phyloP scores from a whole-genome alignment of 169 alveolate species.

The Plasmodium berghei region DNA sequence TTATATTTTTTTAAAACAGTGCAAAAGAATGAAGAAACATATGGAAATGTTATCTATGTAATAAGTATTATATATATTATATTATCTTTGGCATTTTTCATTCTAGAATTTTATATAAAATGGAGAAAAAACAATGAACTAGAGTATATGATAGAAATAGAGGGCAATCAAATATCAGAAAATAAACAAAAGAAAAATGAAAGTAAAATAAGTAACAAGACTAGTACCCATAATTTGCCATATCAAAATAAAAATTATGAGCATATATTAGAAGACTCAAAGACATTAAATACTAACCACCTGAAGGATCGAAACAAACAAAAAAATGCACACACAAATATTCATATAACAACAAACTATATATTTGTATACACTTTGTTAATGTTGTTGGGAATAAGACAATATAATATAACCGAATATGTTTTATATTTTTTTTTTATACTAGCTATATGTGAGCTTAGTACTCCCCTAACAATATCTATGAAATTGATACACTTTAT shows the following conservation, averaged over 20 bases:
- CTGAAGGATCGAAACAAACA: neutral
- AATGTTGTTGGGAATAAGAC: neutral
- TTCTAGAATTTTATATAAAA: slow-evolving; percentile 11
- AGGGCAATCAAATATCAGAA: too few species aligned
- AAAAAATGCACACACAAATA: neutral
- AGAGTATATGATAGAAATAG: too few species aligned
- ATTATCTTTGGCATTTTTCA: neutral
- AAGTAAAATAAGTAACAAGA: too few species aligned
- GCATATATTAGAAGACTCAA: too few species aligned
- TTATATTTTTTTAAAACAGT: neutral
- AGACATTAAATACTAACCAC: too few species aligned
- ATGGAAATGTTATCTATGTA: neutral
- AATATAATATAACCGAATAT: neutral
- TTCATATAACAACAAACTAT: slow-evolving; percentile 6
- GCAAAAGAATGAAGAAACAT: slow-evolving; percentile 1
- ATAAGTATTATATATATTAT: slow-evolving; percentile 3
- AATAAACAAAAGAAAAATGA: too few species aligned
- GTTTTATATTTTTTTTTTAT: slow-evolving; percentile 14
- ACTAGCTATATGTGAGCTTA: slow-evolving; percentile 36
- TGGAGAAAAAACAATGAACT: neutral
- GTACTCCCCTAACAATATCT: slow-evolving; percentile 25
- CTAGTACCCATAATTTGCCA: too few species aligned
- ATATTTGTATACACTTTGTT: slow-evolving; percentile 9
- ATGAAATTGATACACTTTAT: slow-evolving; percentile 18
- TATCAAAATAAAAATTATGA: too few species aligned